Percentiles rank a stretch among this genome's conserved stretches.
Evolutionary conservation across 2,329 filamentous ascomycete genomes (phyloP).

Genomic region (Ceratocystis harringtonii): DNA sequence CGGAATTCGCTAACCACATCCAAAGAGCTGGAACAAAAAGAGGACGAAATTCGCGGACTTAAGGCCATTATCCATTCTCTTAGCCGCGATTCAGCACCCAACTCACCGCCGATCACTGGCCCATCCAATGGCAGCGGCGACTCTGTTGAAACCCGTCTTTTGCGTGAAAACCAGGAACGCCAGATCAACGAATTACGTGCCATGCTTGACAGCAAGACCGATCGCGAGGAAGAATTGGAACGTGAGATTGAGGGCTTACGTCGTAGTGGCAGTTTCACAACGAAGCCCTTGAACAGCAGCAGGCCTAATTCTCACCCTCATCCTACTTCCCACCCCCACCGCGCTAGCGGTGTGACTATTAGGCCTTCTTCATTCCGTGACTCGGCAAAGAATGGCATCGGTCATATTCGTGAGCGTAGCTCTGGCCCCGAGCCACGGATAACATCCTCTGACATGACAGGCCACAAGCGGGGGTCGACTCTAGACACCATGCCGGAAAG

Average conservation of each 20-base stretch:
- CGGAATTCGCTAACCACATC: constrained; percentile 23
- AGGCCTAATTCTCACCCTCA: constrained; percentile 22
- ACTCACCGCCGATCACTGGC: constrained; percentile 27
- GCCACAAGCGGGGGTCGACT: constrained; percentile 37
- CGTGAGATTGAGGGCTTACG: constrained; percentile 59
- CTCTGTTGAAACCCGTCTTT: constrained; percentile 40
- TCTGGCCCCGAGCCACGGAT: constrained; percentile 33
- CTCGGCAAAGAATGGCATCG: constrained; percentile 48
- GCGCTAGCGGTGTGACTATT: constrained; percentile 31
- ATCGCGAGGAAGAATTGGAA: constrained; percentile 69
- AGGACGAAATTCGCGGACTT: constrained; percentile 90
- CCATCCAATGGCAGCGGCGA: constrained; percentile 34
- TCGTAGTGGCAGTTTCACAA: constrained; percentile 26
- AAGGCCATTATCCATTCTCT: constrained; percentile 97
- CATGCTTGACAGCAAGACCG: constrained; percentile 53
- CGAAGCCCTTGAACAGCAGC: constrained; percentile 18
- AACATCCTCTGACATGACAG: constrained; percentile 31
- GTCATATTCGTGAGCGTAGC: constrained; percentile 23
- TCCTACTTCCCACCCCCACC: constrained; percentile 26
- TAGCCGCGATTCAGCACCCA: constrained; percentile 49
- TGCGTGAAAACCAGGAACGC: constrained; percentile 57
- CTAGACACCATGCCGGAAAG: constrained; percentile 57
- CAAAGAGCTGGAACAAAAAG: constrained; percentile 80
- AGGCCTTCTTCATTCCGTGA: constrained; percentile 47
- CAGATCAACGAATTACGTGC: constrained; percentile 66